Evolutionary conservation across 2,329 filamentous ascomycete genomes (phyloP).

Genomic region (Cladosporium colombiae): DNA sequence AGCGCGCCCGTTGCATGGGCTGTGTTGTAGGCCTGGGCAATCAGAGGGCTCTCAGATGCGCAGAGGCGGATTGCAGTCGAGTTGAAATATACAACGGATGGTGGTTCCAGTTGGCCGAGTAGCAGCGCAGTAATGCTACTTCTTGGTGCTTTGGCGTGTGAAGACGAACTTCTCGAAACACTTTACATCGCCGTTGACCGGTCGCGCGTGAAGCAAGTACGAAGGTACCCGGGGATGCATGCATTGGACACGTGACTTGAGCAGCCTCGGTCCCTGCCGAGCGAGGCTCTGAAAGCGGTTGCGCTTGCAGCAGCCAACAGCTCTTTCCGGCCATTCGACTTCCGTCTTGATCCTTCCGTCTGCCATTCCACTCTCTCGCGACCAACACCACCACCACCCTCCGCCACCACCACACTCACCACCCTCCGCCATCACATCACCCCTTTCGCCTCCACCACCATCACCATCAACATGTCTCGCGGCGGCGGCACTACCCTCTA

Average conservation of each 20-base stretch:
- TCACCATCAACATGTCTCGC: conserved; percentile 71
- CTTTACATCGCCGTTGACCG: not conserved
- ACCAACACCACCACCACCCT: not conserved
- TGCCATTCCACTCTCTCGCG: not conserved
- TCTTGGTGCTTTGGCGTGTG: not conserved
- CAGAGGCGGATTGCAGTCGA: not conserved
- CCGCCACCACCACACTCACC: not conserved
- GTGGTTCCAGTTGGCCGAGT: not conserved
- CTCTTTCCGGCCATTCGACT: conserved; percentile 2
- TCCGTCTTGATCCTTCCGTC: not conserved
- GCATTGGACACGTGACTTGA: not conserved
- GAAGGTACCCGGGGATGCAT: not conserved
- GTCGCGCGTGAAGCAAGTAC: not conserved
- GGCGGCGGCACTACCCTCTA: conserved; percentile 86
- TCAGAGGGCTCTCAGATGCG: not conserved
- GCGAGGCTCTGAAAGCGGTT: not conserved
- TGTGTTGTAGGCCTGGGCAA: not conserved
- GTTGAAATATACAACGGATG: not conserved
- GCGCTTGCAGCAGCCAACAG: conserved; percentile 7
- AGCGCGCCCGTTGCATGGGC: conserved; percentile 7
- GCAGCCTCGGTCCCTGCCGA: conserved; percentile 8
- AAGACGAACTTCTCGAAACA: not conserved
- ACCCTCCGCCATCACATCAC: not conserved
- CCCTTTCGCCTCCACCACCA: not conserved
- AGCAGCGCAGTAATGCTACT: not conserved